phyloP scores from a whole-genome alignment of 805 yeast species.

The Blastobotrys muscicola region DNA sequence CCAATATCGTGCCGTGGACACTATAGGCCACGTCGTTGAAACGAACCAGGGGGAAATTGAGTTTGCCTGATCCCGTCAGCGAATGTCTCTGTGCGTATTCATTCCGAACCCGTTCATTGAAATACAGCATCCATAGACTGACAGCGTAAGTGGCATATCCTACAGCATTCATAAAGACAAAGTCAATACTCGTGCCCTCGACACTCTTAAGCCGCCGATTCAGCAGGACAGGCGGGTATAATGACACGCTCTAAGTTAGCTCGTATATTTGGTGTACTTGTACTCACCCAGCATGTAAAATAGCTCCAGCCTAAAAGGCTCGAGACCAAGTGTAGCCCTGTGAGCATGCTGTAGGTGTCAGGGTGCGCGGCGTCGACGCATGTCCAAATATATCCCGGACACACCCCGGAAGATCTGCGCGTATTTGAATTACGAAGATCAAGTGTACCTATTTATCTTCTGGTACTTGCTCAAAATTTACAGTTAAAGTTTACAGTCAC shows the following conservation, averaged over 20 bases:
- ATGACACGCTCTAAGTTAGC: constrained; percentile 25
- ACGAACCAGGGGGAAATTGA: constrained; percentile 33
- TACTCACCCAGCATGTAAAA: constrained; percentile 15
- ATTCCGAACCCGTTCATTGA: constrained; percentile 24
- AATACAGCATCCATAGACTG: constrained; percentile 25
- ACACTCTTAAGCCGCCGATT: constrained; percentile 25
- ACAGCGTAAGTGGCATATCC: constrained; percentile 29
- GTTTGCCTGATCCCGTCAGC: constrained; percentile 12
- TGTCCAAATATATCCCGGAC: neutral
- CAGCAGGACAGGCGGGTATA: constrained; percentile 30
- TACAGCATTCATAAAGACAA: constrained; percentile 27
- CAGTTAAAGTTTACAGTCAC: neutral
- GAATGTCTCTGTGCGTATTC: constrained; percentile 28
- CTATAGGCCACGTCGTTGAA: constrained; percentile 37
- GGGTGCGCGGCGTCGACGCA: neutral
- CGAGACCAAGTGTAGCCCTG: constrained; percentile 5
- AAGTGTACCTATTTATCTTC: no score
- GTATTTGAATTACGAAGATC: neutral
- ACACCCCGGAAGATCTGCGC: neutral
- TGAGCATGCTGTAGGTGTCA: neutral
- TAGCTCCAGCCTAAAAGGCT: constrained; percentile 17
- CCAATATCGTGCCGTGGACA: constrained; percentile 34
- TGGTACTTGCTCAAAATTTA: no score
- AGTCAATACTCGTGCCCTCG: constrained; percentile 31
- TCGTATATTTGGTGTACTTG: neutral